phyloP scores from a whole-genome alignment of 106 monocot species.

The Platanthera zijinensis region DNA sequence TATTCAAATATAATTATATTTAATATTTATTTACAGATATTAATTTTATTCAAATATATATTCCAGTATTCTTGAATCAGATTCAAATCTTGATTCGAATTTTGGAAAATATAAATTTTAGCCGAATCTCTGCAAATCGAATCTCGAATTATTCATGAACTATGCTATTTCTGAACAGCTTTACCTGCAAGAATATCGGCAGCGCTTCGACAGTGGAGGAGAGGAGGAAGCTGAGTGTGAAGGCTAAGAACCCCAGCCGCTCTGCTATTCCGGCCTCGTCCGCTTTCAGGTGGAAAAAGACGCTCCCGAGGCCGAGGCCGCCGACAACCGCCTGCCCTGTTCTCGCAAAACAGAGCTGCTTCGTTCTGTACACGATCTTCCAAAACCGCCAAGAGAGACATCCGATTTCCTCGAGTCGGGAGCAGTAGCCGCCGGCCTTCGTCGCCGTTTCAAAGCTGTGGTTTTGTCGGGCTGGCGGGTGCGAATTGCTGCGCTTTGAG shows the following conservation, averaged over 20 bases:
- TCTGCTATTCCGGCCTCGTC: constrained; percentile 44
- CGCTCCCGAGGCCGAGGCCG: constrained; percentile 76
- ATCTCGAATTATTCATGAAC: too few relatives aligned
- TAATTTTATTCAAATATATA: too few relatives aligned
- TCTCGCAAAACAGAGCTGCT: constrained; percentile 65
- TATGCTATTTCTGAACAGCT: too few relatives aligned
- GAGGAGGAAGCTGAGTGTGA: constrained; percentile 88
- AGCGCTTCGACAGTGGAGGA: constrained; percentile 94
- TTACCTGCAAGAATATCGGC: constrained; percentile 73
- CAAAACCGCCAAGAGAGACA: constrained; percentile 57
- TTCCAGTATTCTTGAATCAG: too few relatives aligned
- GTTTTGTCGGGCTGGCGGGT: not conserved
- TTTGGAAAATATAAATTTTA: too few relatives aligned
- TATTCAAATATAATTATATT: too few relatives aligned
- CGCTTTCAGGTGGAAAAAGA: constrained; percentile 39
- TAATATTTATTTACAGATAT: too few relatives aligned
- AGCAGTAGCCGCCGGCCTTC: constrained; percentile 10
- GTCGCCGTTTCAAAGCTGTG: not conserved
- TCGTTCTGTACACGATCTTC: constrained; percentile 79
- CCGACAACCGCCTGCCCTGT: constrained; percentile 76
- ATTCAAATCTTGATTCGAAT: too few relatives aligned
- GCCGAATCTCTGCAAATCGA: too few relatives aligned
- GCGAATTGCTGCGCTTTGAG: not conserved
- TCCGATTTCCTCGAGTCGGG: constrained; percentile 38
- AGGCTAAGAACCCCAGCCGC: constrained; percentile 84